phyloP scores from a whole-genome alignment of 2,329 filamentous ascomycete genomes.

The Calonectria leucothoes region DNA sequence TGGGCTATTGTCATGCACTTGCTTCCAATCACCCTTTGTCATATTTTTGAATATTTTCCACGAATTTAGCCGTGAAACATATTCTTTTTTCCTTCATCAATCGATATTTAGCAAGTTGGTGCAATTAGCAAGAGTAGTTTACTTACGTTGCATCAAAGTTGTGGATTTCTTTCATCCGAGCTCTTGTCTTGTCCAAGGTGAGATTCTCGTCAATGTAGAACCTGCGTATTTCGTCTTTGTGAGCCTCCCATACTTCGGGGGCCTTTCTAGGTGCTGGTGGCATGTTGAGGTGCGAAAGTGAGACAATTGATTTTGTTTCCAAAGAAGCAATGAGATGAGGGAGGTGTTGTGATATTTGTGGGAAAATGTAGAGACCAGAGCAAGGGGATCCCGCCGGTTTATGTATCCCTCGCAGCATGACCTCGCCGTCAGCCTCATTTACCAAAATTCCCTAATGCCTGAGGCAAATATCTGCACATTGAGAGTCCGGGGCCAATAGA shows the following conservation, averaged over 20 bases:
- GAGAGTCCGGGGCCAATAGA: background rate
- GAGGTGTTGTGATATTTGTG: background rate
- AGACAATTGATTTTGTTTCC: background rate
- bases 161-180: background rate
- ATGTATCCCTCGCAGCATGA: background rate
- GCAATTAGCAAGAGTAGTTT: background rate
- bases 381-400: background rate
- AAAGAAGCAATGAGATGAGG: background rate
- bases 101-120: background rate
- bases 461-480: background rate
- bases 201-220: background rate
- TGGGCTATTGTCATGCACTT: background rate
- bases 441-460: background rate
- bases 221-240: background rate
- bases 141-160: background rate
- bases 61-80: background rate
- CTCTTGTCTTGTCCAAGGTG: background rate
- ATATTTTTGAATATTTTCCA: conserved; percentile 10
- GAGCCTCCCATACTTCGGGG: background rate
- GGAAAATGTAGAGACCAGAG: background rate
- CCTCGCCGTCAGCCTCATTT: background rate
- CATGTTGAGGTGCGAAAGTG: background rate
- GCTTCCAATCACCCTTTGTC: background rate
- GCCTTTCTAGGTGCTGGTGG: background rate
- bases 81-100: background rate